These are phyloP conservation scores for Mytilinidion resinicola DNA, from an alignment of 495 filamentous ascomycete species.

Conservation along the genomic window DNA sequence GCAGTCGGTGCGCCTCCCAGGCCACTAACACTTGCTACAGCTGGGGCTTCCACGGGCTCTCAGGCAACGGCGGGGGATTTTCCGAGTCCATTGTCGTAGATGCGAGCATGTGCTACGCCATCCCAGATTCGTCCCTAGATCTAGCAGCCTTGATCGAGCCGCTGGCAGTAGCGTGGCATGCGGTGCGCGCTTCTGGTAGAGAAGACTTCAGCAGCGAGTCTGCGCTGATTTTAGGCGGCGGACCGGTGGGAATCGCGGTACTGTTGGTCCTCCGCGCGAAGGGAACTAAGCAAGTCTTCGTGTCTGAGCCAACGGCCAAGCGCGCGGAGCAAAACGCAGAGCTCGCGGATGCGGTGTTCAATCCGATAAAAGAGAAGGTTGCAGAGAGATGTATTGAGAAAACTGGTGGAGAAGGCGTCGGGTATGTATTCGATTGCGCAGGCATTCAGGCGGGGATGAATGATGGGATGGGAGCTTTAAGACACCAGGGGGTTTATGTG, in stretches of 20 bases:
- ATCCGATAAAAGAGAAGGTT: conserved; percentile 26
- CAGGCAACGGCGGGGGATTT: conserved; percentile 26
- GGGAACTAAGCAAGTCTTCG: conserved; percentile 18
- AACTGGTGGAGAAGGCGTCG: conserved; percentile 26
- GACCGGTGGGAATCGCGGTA: conserved; percentile 30
- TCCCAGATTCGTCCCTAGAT: conserved; percentile 23
- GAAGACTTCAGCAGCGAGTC: conserved; percentile 6
- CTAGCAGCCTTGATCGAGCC: conserved; percentile 29
- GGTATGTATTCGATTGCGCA: conserved; percentile 30
- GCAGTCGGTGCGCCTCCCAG: conserved; percentile 7
- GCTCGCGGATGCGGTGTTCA: conserved; percentile 20
- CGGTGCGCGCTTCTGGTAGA: conserved; percentile 7
- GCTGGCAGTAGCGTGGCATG: conserved; percentile 30
- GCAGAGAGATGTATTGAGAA: conserved; percentile 22
- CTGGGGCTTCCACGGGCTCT: conserved; percentile 30
- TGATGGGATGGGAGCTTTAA: conserved; percentile 27
- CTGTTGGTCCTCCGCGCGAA: conserved; percentile 23
- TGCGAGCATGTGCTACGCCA: conserved; percentile 16
- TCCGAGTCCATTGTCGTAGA: conserved; percentile 23
- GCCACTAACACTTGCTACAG: conserved; percentile 18
- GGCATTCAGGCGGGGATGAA: conserved; percentile 21
- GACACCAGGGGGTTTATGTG: conserved; percentile 25
- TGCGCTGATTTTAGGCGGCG: conserved; percentile 26
- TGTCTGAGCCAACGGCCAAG: conserved; percentile 26
- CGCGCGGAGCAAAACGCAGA: conserved; percentile 24